phyloP scores from a whole-genome alignment of 2,329 filamentous ascomycete genomes.

The Apiospora koreana region DNA sequence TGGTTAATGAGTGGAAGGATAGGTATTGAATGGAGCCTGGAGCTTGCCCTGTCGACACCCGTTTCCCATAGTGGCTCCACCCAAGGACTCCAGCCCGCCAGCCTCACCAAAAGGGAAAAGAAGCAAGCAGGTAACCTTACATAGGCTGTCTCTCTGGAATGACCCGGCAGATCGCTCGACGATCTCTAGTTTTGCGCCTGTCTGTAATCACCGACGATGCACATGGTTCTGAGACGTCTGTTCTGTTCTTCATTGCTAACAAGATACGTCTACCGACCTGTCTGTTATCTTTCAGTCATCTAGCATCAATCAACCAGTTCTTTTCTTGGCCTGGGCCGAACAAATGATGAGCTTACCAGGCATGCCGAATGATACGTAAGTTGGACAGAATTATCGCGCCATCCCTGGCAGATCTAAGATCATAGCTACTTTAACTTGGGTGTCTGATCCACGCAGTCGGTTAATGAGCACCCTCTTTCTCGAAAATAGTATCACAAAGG shows the following conservation, averaged over 20 bases:
- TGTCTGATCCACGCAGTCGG: background rate
- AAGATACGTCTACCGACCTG: background rate
- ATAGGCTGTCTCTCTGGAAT: slow-evolving; percentile 6
- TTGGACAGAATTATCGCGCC: slow-evolving; percentile 4
- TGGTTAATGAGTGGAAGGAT: background rate
- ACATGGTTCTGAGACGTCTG: background rate
- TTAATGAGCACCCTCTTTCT: background rate
- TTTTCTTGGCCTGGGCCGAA: background rate
- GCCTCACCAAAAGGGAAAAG: slow-evolving; percentile 5
- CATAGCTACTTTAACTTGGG: background rate
- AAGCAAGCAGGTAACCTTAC: background rate
- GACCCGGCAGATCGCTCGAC: slow-evolving; percentile 3
- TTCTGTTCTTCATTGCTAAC: background rate
- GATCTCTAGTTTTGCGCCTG: background rate
- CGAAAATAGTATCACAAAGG: background rate
- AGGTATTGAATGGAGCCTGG: slow-evolving; percentile 2
- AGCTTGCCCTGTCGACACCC: slow-evolving; percentile 1
- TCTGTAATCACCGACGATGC: background rate
- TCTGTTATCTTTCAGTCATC: background rate
- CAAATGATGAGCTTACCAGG: background rate
- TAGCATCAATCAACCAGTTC: background rate
- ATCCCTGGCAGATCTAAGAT: slow-evolving; percentile 13
- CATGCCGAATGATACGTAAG: background rate
- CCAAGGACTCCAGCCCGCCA: background rate
- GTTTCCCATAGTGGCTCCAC: background rate